phyloP scores from a whole-genome alignment of 768 basidiomycete species.

The Kwoniella botswanensis region DNA sequence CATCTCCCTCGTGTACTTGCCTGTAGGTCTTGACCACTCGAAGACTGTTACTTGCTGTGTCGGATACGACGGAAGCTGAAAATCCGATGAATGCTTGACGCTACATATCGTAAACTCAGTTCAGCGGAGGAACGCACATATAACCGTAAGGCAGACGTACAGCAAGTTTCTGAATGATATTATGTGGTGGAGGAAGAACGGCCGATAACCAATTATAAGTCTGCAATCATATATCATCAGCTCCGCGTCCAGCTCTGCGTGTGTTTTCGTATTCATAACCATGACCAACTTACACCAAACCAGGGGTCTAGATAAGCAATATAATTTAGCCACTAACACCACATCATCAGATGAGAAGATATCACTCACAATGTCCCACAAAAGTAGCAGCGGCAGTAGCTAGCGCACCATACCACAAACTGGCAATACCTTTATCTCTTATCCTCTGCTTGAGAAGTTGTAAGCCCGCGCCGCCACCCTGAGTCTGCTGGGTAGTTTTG shows the following conservation, averaged over 20 bases:
- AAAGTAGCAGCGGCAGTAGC: slow-evolving; percentile 94
- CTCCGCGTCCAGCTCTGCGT: background rate
- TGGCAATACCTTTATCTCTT: slow-evolving; percentile 73
- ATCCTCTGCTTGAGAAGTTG: slow-evolving; percentile 71
- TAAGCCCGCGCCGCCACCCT: slow-evolving; percentile 71
- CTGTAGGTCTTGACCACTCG: slow-evolving; percentile 95
- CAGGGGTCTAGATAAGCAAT: slow-evolving; percentile 48
- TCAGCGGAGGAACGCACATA: too few relatives aligned
- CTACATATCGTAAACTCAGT: slow-evolving; percentile 10
- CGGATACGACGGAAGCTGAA: slow-evolving; percentile 79
- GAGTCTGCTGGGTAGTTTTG: slow-evolving; percentile 94
- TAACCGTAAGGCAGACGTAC: slow-evolving; percentile 28
- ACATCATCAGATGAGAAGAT: too few relatives aligned
- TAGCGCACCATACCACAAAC: slow-evolving; percentile 87
- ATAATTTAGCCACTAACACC: too few relatives aligned
- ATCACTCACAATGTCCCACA: slow-evolving; percentile 72
- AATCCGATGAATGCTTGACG: slow-evolving; percentile 93
- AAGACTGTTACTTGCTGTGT: slow-evolving; percentile 83
- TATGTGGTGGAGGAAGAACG: slow-evolving; percentile 67
- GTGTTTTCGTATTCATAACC: too few relatives aligned
- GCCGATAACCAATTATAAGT: slow-evolving; percentile 77
- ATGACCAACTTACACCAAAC: slow-evolving; percentile 48
- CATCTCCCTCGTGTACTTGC: slow-evolving; percentile 80
- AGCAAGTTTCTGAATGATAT: slow-evolving; percentile 65
- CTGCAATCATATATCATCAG: slow-evolving; percentile 13